Percentiles rank a stretch among this genome's conserved stretches.
These are phyloP conservation scores for Neurospora sp. DNA, from an alignment of 495 filamentous ascomycete genomes.

Conservation along the genomic window DNA sequence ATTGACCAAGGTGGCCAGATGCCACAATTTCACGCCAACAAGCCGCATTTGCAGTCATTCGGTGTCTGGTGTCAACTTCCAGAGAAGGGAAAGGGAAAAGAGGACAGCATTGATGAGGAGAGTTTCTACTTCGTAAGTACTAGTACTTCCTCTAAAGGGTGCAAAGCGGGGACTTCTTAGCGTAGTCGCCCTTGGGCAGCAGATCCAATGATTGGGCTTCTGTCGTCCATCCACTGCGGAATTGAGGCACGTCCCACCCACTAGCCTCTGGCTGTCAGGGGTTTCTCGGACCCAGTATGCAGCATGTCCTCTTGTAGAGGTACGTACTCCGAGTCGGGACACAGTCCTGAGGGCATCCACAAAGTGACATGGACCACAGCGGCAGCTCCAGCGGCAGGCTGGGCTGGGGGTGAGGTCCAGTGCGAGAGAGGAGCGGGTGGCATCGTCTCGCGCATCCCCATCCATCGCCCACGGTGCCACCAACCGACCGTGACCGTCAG, in stretches of 20 bases:
- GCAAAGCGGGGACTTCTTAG: conserved; percentile 18
- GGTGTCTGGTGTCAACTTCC: not conserved
- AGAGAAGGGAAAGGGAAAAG: conserved; percentile 3
- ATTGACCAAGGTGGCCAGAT: not conserved
- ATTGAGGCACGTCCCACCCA: not conserved
- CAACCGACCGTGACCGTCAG: conserved; percentile 10
- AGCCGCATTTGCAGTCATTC: not conserved
- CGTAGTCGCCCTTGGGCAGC: conserved; percentile 14
- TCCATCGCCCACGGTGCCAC: not conserved
- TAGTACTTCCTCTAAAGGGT: not conserved
- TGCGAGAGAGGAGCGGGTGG: not conserved
- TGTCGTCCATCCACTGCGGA: conserved; percentile 9
- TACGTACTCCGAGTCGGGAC: not conserved
- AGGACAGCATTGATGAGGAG: conserved; percentile 8
- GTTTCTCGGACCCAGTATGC: conserved; percentile 5
- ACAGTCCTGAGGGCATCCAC: not conserved
- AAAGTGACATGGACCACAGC: not conserved
- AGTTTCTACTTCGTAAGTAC: not conserved
- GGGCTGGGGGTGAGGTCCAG: not conserved
- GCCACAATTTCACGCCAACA: not conserved
- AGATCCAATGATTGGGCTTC: conserved; percentile 10
- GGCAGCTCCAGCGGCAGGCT: not conserved
- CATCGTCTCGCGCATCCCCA: not conserved
- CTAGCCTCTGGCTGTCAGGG: conserved; percentile 8
- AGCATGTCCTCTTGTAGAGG: not conserved